A percentile compares a stretch with the other conserved stretches of the same genome.
Evolutionary conservation across 306 rosid genomes (phyloP).

Genomic region (Pterocarpus santalinus): DNA sequence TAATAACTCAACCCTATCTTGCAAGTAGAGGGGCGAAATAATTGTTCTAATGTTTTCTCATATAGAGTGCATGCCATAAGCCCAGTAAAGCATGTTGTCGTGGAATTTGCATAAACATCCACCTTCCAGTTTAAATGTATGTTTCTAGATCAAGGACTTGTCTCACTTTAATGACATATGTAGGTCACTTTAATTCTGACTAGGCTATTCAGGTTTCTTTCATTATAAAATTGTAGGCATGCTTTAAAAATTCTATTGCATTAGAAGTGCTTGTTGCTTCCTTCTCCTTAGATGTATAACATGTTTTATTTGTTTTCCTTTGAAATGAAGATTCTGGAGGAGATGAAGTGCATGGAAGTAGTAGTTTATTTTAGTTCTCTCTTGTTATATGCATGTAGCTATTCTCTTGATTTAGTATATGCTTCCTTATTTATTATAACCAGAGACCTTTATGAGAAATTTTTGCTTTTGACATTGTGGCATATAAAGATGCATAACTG

Average conservation of each 20-base stretch:
- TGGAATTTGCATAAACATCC: not conserved
- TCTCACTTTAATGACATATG: conserved; percentile 29
- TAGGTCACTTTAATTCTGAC: conserved; percentile 63
- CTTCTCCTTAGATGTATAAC: not conserved
- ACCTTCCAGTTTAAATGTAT: not conserved
- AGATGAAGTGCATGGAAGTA: conserved; percentile 67
- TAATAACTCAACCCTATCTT: too few species aligned
- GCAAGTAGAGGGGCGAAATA: too few species aligned
- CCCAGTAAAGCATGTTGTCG: not conserved
- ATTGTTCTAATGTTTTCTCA: not conserved
- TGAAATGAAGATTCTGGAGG: conserved; percentile 62
- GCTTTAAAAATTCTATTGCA: not conserved
- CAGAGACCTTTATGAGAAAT: too few species aligned
- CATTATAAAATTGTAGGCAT: not conserved
- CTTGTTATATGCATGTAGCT: too few species aligned
- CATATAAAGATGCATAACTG: too few species aligned
- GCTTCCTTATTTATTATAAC: too few species aligned
- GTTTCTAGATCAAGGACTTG: not conserved
- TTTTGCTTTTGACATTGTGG: too few species aligned
- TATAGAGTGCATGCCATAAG: not conserved
- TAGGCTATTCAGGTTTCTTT: conserved; percentile 60
- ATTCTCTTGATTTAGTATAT: too few species aligned
- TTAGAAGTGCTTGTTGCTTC: not conserved
- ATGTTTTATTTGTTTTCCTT: not conserved
- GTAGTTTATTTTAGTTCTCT: not conserved